Evolutionary conservation across 2,329 filamentous ascomycete genomes (phyloP), one percentile per base, ranked within the genome.

Genomic region (Drechslerella stenobrocha): DNA sequence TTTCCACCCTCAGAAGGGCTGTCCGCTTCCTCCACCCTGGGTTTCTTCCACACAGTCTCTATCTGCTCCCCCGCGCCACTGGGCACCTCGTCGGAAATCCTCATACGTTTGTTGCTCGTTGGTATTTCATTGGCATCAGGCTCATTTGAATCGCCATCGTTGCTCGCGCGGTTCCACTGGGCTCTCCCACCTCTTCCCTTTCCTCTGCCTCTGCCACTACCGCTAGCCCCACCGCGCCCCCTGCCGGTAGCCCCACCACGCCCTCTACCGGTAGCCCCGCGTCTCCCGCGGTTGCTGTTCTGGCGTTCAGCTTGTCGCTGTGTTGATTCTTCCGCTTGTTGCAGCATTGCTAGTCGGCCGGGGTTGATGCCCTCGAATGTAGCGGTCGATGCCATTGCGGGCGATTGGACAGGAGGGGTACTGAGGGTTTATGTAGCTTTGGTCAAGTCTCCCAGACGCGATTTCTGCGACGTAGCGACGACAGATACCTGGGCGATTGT

Each of bases 11-110:
- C 30, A 8, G 23, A n/a, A 40, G 26, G 13, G 15, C 23, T 28
- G 2, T 20, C 44, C 22, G 45, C 2, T 2, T 59, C 60, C 5
- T 59, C 48, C 18, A 35, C 37, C 15, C 34, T 42, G 24, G 35
- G 42, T 15, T 35, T 66, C 44, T 66, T 66, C 11, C 61, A 55
- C 6, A 66, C 61, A 8, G 61, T 59, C 53, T 66, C 48, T 44
- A 66, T 66, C 34, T 44, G 46, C 32, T 53, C 61, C 9, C 61
- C 60, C 30, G 28, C 24, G 6, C 48, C 48, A 13, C 28, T 20
- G 40, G 30, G 18, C 18, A 23, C 26, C 15, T 18, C 5, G 2
- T 47, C 55, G 0, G 7, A 22, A 45, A 51, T 53, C 20, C 50
- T 42, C 24, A 40, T 55, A 18, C 59, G 42, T 35, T 57, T 65